Base-by-base conservation (phyloP, 257 asterid genomes). In the Parsonsia alboflavescens region DNA sequence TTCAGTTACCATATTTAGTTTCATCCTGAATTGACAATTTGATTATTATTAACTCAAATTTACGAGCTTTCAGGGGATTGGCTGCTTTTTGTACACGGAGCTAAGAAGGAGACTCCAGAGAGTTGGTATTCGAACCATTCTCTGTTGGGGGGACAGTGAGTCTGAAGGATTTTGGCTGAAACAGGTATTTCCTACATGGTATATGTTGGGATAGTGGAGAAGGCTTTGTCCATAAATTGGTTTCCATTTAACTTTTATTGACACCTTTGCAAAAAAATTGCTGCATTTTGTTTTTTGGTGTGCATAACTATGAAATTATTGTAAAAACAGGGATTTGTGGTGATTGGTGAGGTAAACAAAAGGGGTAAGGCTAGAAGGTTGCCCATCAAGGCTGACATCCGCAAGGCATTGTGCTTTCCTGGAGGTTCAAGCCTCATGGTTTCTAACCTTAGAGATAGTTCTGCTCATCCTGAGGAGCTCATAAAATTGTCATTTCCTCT, bases 81-180 rank as follows among this genome's bases (percentile, higher is more conserved):
- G 98, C 36, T 79, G 82, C 73, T 74, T 87, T 76, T 65, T 89
- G 70, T 90, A 84, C 85, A 78, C 75, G 86, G 97, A 91, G 73
- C 69, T 91, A 83, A 83, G 82, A 57, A 88, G 83, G 78, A 88
- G 98, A 77, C 86, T 93, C 81, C 88, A 70, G 76, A 85, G 83
- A 78, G 92, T 93, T 48, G 98, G 98, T 22, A 79, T 93, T 62
- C 85, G 76, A 73, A 89, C 89, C 70, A 76, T 93, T 56, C 81
- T 87, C 63, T 93, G 97, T 70, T 93, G 97, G 98, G 98, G 92
- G 57, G 98, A 89, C 80, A 84, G 86, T 77, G 97, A 88, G 78
- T 93, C 98, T 33, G 94, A 89, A 86, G 97, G 93, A 78, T 93
- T 93, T 86, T 93, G 97, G 97, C 73, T 82, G 63, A 91, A 85